These are phyloP conservation scores for Kuraishia piskuri DNA, from an alignment of 805 yeast genomes.

Conservation along the genomic window DNA sequence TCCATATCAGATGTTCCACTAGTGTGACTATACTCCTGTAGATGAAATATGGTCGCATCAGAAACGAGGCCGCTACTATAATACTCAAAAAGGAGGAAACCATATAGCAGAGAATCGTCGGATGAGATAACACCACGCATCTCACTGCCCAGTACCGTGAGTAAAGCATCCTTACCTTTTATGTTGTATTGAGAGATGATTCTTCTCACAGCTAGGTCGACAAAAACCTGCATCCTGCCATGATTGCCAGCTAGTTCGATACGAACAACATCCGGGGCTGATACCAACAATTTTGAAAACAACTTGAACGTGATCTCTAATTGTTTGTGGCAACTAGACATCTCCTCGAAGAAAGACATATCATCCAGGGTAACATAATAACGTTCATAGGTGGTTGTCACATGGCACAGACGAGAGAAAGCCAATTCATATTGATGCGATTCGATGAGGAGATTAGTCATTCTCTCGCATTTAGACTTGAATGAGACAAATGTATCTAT, in stretches of 20 bases:
- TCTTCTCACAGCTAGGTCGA: constrained; percentile 12
- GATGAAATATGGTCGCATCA: not conserved
- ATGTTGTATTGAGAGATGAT: constrained; percentile 14
- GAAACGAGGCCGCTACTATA: not conserved
- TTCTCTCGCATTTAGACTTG: constrained; percentile 24
- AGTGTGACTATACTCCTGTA: not conserved
- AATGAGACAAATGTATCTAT: constrained; percentile 8
- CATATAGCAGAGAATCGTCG: not conserved
- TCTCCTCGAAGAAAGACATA: constrained; percentile 1
- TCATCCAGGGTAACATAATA: not conserved
- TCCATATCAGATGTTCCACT: not conserved
- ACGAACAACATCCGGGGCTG: constrained; percentile 7
- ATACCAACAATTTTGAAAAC: constrained; percentile 12
- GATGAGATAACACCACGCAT: not conserved
- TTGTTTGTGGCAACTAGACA: constrained; percentile 9
- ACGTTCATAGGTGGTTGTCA: not conserved
- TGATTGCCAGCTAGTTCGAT: constrained; percentile 8
- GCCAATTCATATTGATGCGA: constrained; percentile 5
- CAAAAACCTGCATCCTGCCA: constrained; percentile 12
- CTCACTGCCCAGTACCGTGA: constrained; percentile 11
- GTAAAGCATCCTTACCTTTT: constrained; percentile 12
- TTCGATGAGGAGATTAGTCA: constrained; percentile 21
- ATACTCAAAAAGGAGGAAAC: not conserved
- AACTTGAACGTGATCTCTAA: constrained; percentile 3
- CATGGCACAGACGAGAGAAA: not conserved